These are phyloP conservation scores for Ustilago trichophora DNA, from an alignment of 1,284 basidiomycete genomes.

Conservation along the genomic window DNA sequence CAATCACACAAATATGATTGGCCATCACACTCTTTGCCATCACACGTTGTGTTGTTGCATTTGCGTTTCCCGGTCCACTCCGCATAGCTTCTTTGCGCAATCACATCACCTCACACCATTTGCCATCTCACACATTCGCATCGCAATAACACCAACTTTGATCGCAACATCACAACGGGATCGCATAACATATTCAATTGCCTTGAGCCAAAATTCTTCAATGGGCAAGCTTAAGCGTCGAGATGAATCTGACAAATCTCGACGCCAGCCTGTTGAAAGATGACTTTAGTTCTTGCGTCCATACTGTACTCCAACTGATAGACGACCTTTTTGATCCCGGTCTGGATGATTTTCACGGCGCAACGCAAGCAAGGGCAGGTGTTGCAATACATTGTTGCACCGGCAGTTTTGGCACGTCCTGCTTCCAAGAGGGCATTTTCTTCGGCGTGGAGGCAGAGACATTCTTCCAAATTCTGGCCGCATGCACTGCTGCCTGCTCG, in stretches of 20 bases:
- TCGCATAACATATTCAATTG: too few species aligned
- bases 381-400: slow-evolving; percentile 86
- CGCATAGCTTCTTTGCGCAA: too few species aligned
- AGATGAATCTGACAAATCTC: slow-evolving; percentile 60
- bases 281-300: slow-evolving; percentile 69
- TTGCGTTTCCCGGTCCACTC: too few species aligned
- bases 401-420: slow-evolving; percentile 71
- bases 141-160: too few species aligned
- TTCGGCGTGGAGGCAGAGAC: slow-evolving; percentile 97
- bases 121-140: too few species aligned
- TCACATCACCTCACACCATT: too few species aligned
- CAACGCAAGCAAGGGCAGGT: slow-evolving; percentile 94
- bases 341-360: slow-evolving; percentile 96
- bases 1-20: too few species aligned
- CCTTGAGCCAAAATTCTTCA: too few species aligned
- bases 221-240: slow-evolving; percentile 19
- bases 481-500: slow-evolving; percentile 53
- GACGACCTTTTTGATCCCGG: slow-evolving; percentile 89
- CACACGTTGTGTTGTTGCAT: too few species aligned
- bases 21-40: too few species aligned
- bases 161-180: too few species aligned
- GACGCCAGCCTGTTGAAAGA: slow-evolving; percentile 68
- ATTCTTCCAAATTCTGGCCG: slow-evolving; percentile 77
- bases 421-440: slow-evolving; percentile 96
- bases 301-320: slow-evolving; percentile 86